Evolutionary conservation across 805 yeast genomes (phyloP).

Genomic region (Lachancea meyersii): DNA sequence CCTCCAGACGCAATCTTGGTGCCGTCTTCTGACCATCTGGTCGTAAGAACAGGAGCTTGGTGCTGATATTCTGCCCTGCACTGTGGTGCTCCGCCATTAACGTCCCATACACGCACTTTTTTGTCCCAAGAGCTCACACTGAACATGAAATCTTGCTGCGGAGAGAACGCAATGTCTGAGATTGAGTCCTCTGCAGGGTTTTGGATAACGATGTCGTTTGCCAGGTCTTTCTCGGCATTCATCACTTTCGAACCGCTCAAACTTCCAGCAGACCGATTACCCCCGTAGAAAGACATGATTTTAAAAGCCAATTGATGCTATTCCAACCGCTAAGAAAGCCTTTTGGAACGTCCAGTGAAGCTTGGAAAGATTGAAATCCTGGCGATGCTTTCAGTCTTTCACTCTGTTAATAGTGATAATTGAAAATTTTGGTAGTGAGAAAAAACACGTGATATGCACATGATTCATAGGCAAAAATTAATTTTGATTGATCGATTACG

Average conservation of each 20-base stretch:
- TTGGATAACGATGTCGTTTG: conserved; percentile 62
- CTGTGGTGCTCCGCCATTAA: conserved; percentile 70
- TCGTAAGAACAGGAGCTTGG: conserved; percentile 76
- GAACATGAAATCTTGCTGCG: conserved; percentile 68
- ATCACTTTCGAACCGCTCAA: conserved; percentile 15
- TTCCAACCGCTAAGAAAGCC: neutral
- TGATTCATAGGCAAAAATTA: no score
- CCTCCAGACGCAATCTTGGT: conserved; percentile 84
- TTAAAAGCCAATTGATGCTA: neutral
- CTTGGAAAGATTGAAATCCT: neutral
- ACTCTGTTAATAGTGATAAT: no score
- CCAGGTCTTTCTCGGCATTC: conserved; percentile 37
- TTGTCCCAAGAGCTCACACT: conserved; percentile 92
- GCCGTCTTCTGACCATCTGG: conserved; percentile 84
- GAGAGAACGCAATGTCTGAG: conserved; percentile 76
- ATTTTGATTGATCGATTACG: no score
- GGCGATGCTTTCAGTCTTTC: neutral
- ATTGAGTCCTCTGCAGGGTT: conserved; percentile 92
- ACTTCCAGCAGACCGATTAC: conserved; percentile 4
- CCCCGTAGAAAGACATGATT: conserved; percentile 11
- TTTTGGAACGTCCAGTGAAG: no score
- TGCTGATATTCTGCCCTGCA: conserved; percentile 89
- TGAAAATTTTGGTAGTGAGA: no score
- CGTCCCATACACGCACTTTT: conserved; percentile 88
- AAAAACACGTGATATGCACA: no score